Conservation (phyloP, 192 early-diverging fungal genomes). For the Allomyces macrogynus region DNA sequence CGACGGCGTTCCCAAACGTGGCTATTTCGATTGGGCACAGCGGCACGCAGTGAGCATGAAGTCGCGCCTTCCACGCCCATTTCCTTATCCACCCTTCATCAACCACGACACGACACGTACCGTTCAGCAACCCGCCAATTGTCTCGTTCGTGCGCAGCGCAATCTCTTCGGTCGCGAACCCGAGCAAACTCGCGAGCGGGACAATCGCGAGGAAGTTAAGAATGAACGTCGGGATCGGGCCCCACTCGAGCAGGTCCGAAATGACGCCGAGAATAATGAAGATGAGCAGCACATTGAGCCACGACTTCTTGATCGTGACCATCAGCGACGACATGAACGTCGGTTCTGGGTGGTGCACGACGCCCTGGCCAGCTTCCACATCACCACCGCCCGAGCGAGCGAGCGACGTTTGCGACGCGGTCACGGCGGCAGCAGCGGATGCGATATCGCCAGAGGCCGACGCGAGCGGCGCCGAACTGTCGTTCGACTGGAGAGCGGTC, state of each 20-base stretch:
- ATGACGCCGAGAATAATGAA: constrained; percentile 66
- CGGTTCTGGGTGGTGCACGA: not conserved
- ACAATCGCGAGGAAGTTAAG: constrained; percentile 84
- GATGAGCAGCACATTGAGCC: constrained; percentile 47
- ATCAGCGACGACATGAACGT: constrained; percentile 22
- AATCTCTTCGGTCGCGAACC: constrained; percentile 13
- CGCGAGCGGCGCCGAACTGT: no score
- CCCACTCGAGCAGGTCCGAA: constrained; percentile 36
- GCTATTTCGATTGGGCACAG: constrained; percentile 9
- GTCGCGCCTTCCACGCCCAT: no score
- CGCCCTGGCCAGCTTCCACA: no score
- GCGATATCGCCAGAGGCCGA: no score
- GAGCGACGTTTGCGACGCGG: no score
- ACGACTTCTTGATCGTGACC: constrained; percentile 26
- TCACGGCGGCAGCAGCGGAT: no score
- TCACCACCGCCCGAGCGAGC: no score
- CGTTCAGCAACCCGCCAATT: constrained; percentile 70
- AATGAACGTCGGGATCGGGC: constrained; percentile 43
- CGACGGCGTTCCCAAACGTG: constrained; percentile 70
- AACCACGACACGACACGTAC: constrained; percentile 9
- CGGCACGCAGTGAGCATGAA: no score
- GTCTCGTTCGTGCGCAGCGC: constrained; percentile 27
- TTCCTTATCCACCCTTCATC: not conserved
- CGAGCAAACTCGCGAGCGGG: constrained; percentile 47
- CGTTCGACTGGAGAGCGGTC: no score